A percentile compares a stretch with the other conserved stretches of the same genome.
These are phyloP conservation scores for Barbarea vulgaris DNA, from an alignment of 345 rosid species.

Conservation along the genomic window DNA sequence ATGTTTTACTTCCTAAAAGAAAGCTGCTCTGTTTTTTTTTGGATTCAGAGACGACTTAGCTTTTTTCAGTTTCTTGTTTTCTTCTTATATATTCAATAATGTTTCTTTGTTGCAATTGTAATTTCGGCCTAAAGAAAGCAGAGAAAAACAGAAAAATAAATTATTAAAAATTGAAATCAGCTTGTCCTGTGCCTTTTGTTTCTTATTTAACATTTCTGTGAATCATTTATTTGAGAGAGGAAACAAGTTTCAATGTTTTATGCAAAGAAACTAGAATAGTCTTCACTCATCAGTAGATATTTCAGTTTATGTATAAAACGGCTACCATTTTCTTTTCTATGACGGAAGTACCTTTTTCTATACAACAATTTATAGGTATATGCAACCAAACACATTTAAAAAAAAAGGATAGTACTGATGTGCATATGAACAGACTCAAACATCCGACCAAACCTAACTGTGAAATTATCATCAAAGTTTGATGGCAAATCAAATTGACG, in stretches of 20 bases:
- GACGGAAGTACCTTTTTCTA: background rate
- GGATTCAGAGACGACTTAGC: background rate
- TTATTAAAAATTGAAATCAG: background rate
- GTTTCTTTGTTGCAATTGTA: slow-evolving; percentile 23
- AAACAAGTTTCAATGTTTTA: background rate
- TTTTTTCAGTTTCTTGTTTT: background rate
- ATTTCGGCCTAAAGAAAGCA: slow-evolving; percentile 12
- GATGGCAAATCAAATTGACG: background rate
- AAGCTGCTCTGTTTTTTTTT: slow-evolving; percentile 22
- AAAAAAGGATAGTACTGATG: no score
- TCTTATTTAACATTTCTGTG: background rate
- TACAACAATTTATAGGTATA: background rate
- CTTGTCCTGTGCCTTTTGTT: background rate
- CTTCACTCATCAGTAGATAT: background rate
- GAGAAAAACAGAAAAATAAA: background rate
- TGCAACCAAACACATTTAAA: background rate
- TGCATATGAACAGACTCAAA: slow-evolving; percentile 1
- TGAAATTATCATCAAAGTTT: background rate
- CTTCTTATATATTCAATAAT: background rate
- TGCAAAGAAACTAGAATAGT: background rate
- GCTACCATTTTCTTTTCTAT: background rate
- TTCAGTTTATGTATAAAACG: background rate
- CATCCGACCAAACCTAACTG: background rate
- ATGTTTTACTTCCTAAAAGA: background rate
- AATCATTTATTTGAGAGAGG: background rate